Percentiles rank a stretch among this genome's conserved stretches.
phyloP scores from a whole-genome alignment of 2,329 filamentous ascomycete genomes.

The Stagonosporopsis cucurbitacearum region DNA sequence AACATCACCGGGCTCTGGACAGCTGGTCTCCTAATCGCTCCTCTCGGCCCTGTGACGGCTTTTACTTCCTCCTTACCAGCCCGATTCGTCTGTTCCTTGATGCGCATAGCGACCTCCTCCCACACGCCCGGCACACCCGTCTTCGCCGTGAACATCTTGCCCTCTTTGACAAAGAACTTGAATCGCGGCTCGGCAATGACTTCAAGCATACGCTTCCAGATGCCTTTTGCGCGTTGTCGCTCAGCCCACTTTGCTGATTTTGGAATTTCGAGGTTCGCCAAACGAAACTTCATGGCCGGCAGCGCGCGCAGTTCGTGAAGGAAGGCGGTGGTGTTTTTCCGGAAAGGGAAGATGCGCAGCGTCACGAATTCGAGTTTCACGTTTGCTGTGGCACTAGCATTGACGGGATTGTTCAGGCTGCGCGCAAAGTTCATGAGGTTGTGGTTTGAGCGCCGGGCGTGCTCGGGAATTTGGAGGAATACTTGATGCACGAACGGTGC shows the following conservation, averaged over 20 bases:
- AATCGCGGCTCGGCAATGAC: conserved; percentile 40
- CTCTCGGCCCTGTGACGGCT: not conserved
- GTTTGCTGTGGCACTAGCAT: conserved; percentile 24
- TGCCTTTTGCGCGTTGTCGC: conserved; percentile 27
- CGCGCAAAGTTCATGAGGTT: conserved; percentile 37
- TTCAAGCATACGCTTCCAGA: conserved; percentile 27
- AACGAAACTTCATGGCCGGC: conserved; percentile 30
- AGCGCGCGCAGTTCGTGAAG: conserved; percentile 44
- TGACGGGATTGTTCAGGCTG: conserved; percentile 20
- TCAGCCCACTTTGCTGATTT: conserved; percentile 31
- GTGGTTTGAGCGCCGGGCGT: conserved; percentile 33
- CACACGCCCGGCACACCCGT: conserved; percentile 45
- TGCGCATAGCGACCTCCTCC: conserved; percentile 41
- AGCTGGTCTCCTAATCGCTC: conserved; percentile 5
- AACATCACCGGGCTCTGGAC: conserved; percentile 7
- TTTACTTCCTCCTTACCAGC: conserved; percentile 6
- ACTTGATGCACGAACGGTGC: conserved; percentile 47
- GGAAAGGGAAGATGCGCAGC: conserved; percentile 43
- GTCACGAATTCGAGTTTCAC: conserved; percentile 46
- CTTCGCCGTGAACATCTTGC: conserved; percentile 37
- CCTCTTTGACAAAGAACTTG: conserved; percentile 48
- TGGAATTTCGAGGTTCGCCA: conserved; percentile 44
- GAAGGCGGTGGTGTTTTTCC: conserved; percentile 37
- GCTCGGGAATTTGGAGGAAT: conserved; percentile 40
- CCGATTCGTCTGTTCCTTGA: conserved; percentile 34